Percentiles rank a stretch among this genome's conserved stretches.
Conservation (phyloP, 352 stramenopile species). For the Phytopythium helicoides region DNA sequence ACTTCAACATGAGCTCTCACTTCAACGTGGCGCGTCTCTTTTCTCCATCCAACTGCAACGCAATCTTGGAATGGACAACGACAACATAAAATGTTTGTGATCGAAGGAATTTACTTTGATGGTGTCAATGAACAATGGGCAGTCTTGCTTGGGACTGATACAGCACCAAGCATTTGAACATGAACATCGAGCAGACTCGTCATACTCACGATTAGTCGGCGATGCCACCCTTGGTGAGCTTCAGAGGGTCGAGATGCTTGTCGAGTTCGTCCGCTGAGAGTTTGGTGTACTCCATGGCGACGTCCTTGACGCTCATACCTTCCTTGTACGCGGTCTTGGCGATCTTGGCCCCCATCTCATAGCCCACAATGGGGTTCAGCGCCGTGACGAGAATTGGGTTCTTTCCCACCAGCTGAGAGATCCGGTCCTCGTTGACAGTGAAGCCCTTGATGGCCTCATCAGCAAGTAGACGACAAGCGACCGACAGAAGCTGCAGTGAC, state of each 20-base stretch:
- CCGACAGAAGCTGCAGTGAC: conserved; percentile 37
- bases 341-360: conserved; percentile 55
- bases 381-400: conserved; percentile 61
- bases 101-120: too few relatives aligned
- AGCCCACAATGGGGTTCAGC: conserved; percentile 55
- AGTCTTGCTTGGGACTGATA: too few relatives aligned
- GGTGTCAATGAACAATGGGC: too few relatives aligned
- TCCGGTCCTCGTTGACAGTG: conserved; percentile 34
- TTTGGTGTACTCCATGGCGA: conserved; percentile 36
- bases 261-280: conserved; percentile 49
- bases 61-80: too few relatives aligned
- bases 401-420: conserved; percentile 45
- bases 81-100: too few relatives aligned
- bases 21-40: too few relatives aligned
- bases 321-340: conserved; percentile 63
- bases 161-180: too few relatives aligned
- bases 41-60: too few relatives aligned
- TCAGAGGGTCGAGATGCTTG: conserved; percentile 44
- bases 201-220: conserved; percentile 21
- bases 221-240: conserved; percentile 45
- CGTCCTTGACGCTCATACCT: conserved; percentile 45
- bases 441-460: conserved; percentile 49
- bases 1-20: too few relatives aligned
- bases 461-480: conserved; percentile 36
- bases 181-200: too few relatives aligned